Percentiles rank a stretch among this genome's conserved stretches.
Evolutionary conservation across 1,284 basidiomycete genomes (phyloP).

Genomic region (Fomitopsis betulina): DNA sequence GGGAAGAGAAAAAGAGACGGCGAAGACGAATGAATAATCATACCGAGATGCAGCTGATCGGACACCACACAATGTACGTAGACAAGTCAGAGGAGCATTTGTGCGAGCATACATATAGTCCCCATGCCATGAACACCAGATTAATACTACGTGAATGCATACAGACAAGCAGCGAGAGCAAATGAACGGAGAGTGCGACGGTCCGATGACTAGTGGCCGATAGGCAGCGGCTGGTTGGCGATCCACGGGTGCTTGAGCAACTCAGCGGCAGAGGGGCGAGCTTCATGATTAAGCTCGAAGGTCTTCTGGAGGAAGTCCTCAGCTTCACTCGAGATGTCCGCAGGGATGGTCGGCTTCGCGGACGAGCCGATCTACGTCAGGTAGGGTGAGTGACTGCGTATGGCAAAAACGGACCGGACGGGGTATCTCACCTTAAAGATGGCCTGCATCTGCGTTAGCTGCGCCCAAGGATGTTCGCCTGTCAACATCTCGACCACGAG

Average conservation of each 20-base stretch:
- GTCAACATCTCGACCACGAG: constrained; percentile 98
- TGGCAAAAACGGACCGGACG: neutral
- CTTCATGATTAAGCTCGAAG: constrained; percentile 81
- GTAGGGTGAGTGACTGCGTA: constrained; percentile 1
- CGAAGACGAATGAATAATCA: constrained; percentile 27
- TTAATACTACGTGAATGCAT: neutral
- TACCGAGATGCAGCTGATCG: constrained; percentile 1
- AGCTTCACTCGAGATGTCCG: constrained; percentile 84
- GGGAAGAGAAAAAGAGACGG: constrained; percentile 40
- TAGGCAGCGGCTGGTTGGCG: constrained; percentile 16
- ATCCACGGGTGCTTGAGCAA: constrained; percentile 79
- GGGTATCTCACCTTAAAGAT: constrained; percentile 80
- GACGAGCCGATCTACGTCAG: constrained; percentile 76
- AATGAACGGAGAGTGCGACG: no score
- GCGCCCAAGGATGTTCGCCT: constrained; percentile 95
- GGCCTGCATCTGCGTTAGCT: constrained; percentile 98
- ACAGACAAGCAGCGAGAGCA: neutral
- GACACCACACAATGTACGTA: neutral
- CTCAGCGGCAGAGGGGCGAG: constrained; percentile 77
- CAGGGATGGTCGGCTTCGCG: constrained; percentile 79
- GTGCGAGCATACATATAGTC: constrained; percentile 3
- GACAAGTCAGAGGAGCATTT: neutral
- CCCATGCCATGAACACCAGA: neutral
- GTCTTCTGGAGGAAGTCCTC: constrained; percentile 82
- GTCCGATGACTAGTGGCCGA: constrained; percentile 10